Conservation (phyloP, 306 rosid species). For the Vicia sativa region DNA sequence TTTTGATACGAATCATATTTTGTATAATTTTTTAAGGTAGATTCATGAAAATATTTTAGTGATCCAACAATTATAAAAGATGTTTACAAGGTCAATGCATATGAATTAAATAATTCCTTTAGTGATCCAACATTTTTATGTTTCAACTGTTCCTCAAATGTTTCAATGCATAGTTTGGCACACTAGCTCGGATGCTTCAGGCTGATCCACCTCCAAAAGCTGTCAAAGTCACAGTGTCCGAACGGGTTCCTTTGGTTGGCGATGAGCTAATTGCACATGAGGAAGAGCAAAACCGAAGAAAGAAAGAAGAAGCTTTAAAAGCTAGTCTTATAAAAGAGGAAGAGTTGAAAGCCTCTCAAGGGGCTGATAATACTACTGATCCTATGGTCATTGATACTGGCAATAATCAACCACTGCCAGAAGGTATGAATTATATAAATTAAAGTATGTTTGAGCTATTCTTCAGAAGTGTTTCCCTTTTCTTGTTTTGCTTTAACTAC, state of each 20-base stretch:
- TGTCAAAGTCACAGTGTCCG: conserved; percentile 88
- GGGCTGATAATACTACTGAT: conserved; percentile 58
- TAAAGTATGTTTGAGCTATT: conserved; percentile 28
- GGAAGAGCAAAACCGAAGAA: conserved; percentile 85
- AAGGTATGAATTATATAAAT: conserved; percentile 50
- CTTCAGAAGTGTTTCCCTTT: conserved; percentile 18
- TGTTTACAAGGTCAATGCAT: background rate
- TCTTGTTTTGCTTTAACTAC: conserved; percentile 1
- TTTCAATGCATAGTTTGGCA: conserved; percentile 64
- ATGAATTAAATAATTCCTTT: conserved; percentile 9
- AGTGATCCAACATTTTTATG: conserved; percentile 21
- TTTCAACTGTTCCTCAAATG: conserved; percentile 23
- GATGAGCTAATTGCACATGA: conserved; percentile 94
- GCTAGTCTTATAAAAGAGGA: conserved; percentile 86
- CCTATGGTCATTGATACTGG: conserved; percentile 76
- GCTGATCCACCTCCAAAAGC: conserved; percentile 99
- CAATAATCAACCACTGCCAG: conserved; percentile 55
- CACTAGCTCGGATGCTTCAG: conserved; percentile 97
- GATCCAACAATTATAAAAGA: background rate
- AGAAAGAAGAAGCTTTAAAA: conserved; percentile 89
- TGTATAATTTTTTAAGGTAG: background rate
- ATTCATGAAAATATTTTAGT: background rate
- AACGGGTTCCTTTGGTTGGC: conserved; percentile 93
- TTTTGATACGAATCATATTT: background rate
- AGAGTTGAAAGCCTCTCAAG: conserved; percentile 69